These are phyloP conservation scores for Candida michaelii DNA, from an alignment of 805 yeast genomes.

Conservation along the genomic window DNA sequence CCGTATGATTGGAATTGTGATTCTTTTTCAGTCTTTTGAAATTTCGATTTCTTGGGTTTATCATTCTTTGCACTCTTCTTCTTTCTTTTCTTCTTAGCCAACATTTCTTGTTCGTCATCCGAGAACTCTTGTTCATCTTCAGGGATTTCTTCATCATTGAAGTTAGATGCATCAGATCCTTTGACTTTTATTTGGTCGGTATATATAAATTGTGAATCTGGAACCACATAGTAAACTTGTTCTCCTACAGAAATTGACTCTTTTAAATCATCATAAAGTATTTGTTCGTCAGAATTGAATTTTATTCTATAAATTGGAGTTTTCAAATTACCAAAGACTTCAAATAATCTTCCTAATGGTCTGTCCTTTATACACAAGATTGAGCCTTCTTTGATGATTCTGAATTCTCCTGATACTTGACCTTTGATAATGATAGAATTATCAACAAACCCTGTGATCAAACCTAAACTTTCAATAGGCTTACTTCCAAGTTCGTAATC, in stretches of 20 bases:
- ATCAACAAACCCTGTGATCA: conserved; percentile 66
- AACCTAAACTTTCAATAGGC: conserved; percentile 72
- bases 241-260: conserved; percentile 35
- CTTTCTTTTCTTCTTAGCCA: conserved; percentile 63
- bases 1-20: conserved; percentile 14
- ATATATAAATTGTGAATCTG: conserved; percentile 73
- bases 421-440: conserved; percentile 72
- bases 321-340: conserved; percentile 86
- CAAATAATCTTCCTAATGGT: conserved; percentile 75
- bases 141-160: conserved; percentile 91
- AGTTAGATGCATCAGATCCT: conserved; percentile 94
- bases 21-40: conserved; percentile 8
- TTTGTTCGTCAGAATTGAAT: conserved; percentile 48
- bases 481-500: conserved; percentile 60
- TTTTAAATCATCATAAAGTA: conserved; percentile 43
- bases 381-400: conserved; percentile 78
- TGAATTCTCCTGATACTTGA: conserved; percentile 73
- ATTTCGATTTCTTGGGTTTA: conserved; percentile 5
- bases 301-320: conserved; percentile 79
- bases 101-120: conserved; percentile 88
- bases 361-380: conserved; percentile 76
- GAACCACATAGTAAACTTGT: conserved; percentile 73
- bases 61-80: conserved; percentile 42
- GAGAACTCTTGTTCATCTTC: conserved; percentile 93
- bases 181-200: conserved; percentile 73